phyloP scores from a whole-genome alignment of 805 yeast species.

The Metschnikowia reukaufii region DNA sequence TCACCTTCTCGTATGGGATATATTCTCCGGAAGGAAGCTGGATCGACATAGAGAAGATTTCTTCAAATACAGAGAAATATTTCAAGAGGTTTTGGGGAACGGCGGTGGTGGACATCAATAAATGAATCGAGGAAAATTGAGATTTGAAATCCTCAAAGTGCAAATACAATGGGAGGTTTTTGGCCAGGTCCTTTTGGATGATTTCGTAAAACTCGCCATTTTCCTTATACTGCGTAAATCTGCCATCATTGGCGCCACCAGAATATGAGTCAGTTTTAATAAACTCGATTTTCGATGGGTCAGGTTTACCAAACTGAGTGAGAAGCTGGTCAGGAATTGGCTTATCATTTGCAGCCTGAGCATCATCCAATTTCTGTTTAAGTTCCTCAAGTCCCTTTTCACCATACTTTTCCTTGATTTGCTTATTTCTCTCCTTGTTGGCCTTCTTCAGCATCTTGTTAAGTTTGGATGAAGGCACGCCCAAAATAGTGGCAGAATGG shows the following conservation, averaged over 20 bases:
- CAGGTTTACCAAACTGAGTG: constrained; percentile 64
- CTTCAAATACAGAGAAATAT: constrained; percentile 61
- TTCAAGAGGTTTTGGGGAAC: constrained; percentile 57
- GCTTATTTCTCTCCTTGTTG: constrained; percentile 47
- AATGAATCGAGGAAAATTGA: constrained; percentile 68
- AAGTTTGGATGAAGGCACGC: constrained; percentile 65
- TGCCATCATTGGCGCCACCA: constrained; percentile 48
- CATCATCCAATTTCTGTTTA: constrained; percentile 52
- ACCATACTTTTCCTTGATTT: constrained; percentile 55
- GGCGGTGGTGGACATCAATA: constrained; percentile 56
- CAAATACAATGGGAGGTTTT: constrained; percentile 61
- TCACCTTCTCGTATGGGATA: constrained; percentile 73
- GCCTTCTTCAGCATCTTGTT: constrained; percentile 54
- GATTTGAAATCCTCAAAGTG: constrained; percentile 81
- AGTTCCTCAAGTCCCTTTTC: constrained; percentile 57
- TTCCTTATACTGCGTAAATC: constrained; percentile 29
- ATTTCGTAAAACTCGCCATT: constrained; percentile 25
- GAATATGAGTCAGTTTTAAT: constrained; percentile 66
- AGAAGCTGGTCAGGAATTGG: constrained; percentile 74
- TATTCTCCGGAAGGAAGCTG: constrained; percentile 56
- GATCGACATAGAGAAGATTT: constrained; percentile 73
- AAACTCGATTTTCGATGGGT: constrained; percentile 71
- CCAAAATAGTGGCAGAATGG: constrained; percentile 64
- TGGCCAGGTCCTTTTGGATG: constrained; percentile 34
- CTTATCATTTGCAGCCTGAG: constrained; percentile 66